These are phyloP conservation scores for Daldinia caldariorum DNA, from an alignment of 495 filamentous ascomycete genomes.

Conservation along the genomic window DNA sequence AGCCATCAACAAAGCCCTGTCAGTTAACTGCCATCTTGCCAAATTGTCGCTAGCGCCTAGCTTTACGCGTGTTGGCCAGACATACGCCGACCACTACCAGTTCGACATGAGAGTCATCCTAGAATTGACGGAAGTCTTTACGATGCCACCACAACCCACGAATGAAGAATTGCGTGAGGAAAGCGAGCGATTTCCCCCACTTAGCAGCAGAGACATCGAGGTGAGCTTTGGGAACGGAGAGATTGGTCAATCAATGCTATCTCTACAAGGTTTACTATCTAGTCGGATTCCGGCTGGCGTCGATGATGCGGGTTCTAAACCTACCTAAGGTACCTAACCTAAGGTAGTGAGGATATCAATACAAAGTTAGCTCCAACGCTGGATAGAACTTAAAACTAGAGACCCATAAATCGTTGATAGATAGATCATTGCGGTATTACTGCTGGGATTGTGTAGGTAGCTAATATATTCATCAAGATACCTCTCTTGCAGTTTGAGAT, in stretches of 20 bases:
- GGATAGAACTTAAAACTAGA: neutral
- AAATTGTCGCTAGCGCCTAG: conserved; percentile 1
- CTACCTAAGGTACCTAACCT: too few relatives aligned
- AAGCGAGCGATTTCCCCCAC: neutral
- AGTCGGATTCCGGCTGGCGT: neutral
- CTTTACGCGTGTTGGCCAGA: conserved; percentile 7
- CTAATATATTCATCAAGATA: neutral
- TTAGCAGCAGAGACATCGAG: neutral
- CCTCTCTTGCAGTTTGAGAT: neutral
- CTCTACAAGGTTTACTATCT: conserved; percentile 26
- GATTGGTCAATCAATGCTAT: conserved; percentile 23
- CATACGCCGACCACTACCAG: conserved; percentile 27
- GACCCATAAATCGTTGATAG: neutral
- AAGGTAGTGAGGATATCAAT: neutral
- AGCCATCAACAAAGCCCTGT: conserved; percentile 27
- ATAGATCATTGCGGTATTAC: neutral
- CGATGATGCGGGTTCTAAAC: neutral
- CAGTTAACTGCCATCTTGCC: conserved; percentile 4
- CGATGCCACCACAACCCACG: neutral
- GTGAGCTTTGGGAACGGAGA: conserved; percentile 23
- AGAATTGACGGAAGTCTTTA: conserved; percentile 13
- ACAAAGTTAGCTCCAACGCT: neutral
- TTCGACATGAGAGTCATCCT: conserved; percentile 38
- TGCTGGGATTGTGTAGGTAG: neutral
- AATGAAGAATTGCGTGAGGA: neutral